A percentile compares a stretch with the other conserved stretches of the same genome.
These are phyloP conservation scores for Allium fistulosum DNA, from an alignment of 106 monocot species.

Conservation along the genomic window DNA sequence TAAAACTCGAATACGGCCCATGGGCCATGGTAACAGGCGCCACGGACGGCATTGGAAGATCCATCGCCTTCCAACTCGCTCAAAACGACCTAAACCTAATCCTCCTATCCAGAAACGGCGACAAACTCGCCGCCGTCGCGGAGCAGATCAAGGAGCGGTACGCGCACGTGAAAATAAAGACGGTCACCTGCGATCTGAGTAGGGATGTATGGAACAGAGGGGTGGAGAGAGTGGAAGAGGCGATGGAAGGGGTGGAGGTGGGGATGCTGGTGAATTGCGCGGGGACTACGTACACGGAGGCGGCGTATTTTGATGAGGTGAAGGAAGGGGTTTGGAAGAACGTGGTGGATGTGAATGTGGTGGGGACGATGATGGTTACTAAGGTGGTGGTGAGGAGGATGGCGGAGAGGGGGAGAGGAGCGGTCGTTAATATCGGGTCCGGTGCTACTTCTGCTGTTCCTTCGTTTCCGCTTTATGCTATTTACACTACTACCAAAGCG, in stretches of 20 bases:
- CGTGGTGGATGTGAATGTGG: slow-evolving; percentile 71
- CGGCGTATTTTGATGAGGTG: slow-evolving; percentile 70
- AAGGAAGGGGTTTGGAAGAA: slow-evolving; percentile 44
- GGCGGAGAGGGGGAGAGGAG: slow-evolving; percentile 43
- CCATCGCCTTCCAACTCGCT: slow-evolving; percentile 52
- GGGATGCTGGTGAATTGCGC: slow-evolving; percentile 85
- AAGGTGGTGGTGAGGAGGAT: slow-evolving; percentile 52
- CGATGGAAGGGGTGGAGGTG: slow-evolving; percentile 58
- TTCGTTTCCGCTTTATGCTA: slow-evolving; percentile 61
- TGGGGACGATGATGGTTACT: slow-evolving; percentile 41
- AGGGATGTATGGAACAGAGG: slow-evolving; percentile 39
- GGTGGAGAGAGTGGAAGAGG: slow-evolving; percentile 32
- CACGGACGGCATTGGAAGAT: slow-evolving; percentile 61
- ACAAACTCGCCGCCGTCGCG: slow-evolving; percentile 31
- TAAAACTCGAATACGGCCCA: slow-evolving; percentile 30
- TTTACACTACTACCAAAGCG: slow-evolving; percentile 71
- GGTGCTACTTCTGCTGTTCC: slow-evolving; percentile 53
- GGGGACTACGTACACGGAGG: slow-evolving; percentile 75
- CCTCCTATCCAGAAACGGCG: slow-evolving; percentile 55
- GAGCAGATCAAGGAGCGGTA: slow-evolving; percentile 10
- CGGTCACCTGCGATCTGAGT: slow-evolving; percentile 60
- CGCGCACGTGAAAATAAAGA: slow-evolving; percentile 11
- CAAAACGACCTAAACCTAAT: slow-evolving; percentile 24
- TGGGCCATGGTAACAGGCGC: slow-evolving; percentile 64
- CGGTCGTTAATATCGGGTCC: slow-evolving; percentile 72